phyloP scores from a whole-genome alignment of 139 green algal species.

The Zygnema circumcarinatum region DNA sequence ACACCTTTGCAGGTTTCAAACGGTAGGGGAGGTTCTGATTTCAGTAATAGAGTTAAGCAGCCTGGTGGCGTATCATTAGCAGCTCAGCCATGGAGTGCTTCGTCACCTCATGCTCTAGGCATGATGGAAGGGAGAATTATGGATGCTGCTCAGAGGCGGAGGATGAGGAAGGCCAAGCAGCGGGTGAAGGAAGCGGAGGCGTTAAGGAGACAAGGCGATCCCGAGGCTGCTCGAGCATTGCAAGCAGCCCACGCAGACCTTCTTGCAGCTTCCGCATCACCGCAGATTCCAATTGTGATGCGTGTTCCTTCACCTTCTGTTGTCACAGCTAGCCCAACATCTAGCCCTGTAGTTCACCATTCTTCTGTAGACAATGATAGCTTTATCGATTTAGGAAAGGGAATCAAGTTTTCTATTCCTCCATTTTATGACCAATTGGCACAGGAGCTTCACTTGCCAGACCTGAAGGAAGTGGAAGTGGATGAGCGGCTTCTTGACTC shows the following conservation, averaged over 20 bases:
- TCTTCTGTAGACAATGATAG: background rate
- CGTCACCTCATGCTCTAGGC: background rate
- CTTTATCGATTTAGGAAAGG: conserved; percentile 34
- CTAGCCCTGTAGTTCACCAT: background rate
- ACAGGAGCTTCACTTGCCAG: conserved; percentile 11
- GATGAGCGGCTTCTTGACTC: conserved; percentile 43
- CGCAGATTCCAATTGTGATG: background rate
- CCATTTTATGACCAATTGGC: conserved; percentile 60
- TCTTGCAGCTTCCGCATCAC: background rate
- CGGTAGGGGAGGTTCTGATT: background rate
- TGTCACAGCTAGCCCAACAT: background rate
- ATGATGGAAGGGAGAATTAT: conserved; percentile 11
- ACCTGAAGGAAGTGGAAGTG: conserved; percentile 16
- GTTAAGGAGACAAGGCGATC: conserved; percentile 1
- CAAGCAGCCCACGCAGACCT: background rate
- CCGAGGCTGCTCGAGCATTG: background rate
- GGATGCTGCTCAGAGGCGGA: conserved; percentile 20
- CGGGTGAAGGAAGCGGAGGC: background rate
- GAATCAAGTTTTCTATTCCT: conserved; percentile 39
- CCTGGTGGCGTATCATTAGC: background rate
- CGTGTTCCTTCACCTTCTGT: background rate
- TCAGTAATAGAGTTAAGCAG: background rate
- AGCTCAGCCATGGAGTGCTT: background rate
- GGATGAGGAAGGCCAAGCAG: conserved; percentile 7
- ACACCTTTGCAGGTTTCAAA: conserved; percentile 9